Percentiles rank a stretch among this genome's conserved stretches.
phyloP scores from a whole-genome alignment of 2,329 filamentous ascomycete species.

The Sarocladium strictum region DNA sequence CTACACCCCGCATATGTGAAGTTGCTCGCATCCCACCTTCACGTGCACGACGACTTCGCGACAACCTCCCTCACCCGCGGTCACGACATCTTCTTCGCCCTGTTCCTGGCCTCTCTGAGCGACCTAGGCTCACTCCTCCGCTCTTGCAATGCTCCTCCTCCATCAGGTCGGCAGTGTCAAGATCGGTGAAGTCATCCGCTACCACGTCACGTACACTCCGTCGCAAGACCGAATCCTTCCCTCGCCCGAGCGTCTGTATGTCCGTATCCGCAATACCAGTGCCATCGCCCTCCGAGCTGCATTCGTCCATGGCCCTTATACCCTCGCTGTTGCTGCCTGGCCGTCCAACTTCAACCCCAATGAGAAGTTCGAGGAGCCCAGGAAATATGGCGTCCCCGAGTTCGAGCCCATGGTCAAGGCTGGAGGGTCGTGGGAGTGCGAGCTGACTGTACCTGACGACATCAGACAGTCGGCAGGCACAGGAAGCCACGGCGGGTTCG shows the following conservation, averaged over 20 bases:
- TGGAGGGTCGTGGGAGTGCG: slow-evolving; percentile 77
- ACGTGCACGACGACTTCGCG: not conserved
- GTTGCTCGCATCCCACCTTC: slow-evolving; percentile 6
- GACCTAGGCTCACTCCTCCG: too few species aligned
- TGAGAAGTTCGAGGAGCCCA: slow-evolving; percentile 63
- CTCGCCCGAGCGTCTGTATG: slow-evolving; percentile 70
- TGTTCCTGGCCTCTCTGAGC: too few species aligned
- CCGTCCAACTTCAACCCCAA: slow-evolving; percentile 81
- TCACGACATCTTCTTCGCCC: not conserved
- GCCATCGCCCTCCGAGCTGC: slow-evolving; percentile 87
- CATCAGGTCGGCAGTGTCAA: slow-evolving; percentile 90
- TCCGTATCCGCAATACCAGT: slow-evolving; percentile 88
- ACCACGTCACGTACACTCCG: slow-evolving; percentile 87
- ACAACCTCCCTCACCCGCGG: not conserved
- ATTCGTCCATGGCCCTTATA: slow-evolving; percentile 95
- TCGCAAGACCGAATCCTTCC: slow-evolving; percentile 84
- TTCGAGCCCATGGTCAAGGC: slow-evolving; percentile 97
- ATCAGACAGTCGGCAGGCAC: slow-evolving; percentile 60
- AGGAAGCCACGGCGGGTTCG: slow-evolving; percentile 39
- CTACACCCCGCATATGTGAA: slow-evolving; percentile 5
- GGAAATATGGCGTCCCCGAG: slow-evolving; percentile 71
- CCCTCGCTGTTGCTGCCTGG: slow-evolving; percentile 79
- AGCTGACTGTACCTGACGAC: slow-evolving; percentile 72
- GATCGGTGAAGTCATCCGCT: slow-evolving; percentile 90
- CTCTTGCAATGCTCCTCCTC: slow-evolving; percentile 69